Evolutionary conservation across 192 early-diverging fungal genomes (phyloP).

Genomic region (Haplosporangium gracile): DNA sequence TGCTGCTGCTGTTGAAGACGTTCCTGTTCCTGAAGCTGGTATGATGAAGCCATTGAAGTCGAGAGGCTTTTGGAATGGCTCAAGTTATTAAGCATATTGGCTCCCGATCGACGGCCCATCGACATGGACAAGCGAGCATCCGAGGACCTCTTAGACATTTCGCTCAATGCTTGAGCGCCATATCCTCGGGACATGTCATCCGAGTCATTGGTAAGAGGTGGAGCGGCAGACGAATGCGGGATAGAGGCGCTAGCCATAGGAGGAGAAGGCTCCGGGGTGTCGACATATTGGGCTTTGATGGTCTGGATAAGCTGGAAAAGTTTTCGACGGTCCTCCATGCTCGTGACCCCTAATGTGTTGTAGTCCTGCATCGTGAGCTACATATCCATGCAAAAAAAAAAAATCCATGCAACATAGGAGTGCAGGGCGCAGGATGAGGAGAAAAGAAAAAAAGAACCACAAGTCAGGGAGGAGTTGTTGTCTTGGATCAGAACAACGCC

Average conservation of each 20-base stretch:
- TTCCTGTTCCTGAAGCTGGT: constrained; percentile 31
- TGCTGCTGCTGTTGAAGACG: constrained; percentile 31
- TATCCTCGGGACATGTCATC: constrained; percentile 42
- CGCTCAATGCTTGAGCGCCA: constrained; percentile 17
- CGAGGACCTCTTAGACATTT: constrained; percentile 33
- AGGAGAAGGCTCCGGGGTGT: constrained; percentile 42
- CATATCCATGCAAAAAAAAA: constrained; percentile 9
- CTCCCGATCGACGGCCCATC: constrained; percentile 50
- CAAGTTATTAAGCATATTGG: constrained; percentile 19
- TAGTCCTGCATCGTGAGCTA: constrained; percentile 88
- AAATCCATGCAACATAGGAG: neutral
- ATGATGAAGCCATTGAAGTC: constrained; percentile 23
- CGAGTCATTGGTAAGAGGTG: neutral
- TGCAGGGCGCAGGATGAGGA: constrained; percentile 6
- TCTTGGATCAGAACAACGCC: neutral
- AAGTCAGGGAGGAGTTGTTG: neutral
- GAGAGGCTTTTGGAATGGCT: constrained; percentile 48
- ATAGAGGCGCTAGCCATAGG: constrained; percentile 2
- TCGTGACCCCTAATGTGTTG: constrained; percentile 66
- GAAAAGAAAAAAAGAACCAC: constrained; percentile 6
- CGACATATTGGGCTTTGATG: constrained; percentile 49
- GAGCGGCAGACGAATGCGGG: constrained; percentile 5
- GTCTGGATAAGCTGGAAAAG: constrained; percentile 64
- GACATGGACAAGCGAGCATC: constrained; percentile 52
- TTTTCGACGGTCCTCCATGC: constrained; percentile 70